Evolutionary conservation across 345 rosid species (phyloP), one percentile per base, ranked within the genome.

Genomic region (Citrus cavaleriei): DNA sequence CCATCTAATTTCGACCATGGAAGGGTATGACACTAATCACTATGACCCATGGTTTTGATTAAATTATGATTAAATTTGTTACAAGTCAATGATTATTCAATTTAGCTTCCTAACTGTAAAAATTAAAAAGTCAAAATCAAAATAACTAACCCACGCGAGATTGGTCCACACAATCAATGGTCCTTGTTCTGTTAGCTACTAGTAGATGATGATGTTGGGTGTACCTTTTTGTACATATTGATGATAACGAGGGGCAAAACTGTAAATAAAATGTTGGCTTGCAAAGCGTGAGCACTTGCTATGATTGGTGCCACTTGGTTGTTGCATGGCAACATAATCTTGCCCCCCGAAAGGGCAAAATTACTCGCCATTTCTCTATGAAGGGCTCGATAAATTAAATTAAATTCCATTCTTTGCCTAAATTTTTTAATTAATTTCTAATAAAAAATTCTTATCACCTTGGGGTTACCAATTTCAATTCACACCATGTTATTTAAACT

Each of bases 311-410:
- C 83, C 90, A 84, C 82, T 76, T 77, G 80, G 83, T 77, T 62
- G 84, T 80, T 82, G 87, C 93, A 82, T 62, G 88, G 86, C 74
- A 78, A 70, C 89, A 90, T 85, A 76, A 90, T 82, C 78, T 66
- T 88, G 91, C 87, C 87, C 79, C 86, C 82, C 85, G 22, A 49
- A 84, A 85, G 78, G 79, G 68, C 27, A 30, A 66, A 25, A 46
- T 46, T 13, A 46, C 51, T 59, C 7, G 21, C 57, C 2, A 64
- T 10, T 62, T 54, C 74, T 42, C 60, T 8, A 46, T 3, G 58
- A 61, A 28, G 78, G 51, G 68, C 73, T 22, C 63, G 16, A 73
- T 22, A 70, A 19, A 9, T 61, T 64, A 28, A 28, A 65, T 67
- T 21, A 25, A 38, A n/a, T 7, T 27, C 16, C 8, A 13, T 51